Conservation (phyloP, 257 asterid genomes). For the Solanum corneliomulleri region DNA sequence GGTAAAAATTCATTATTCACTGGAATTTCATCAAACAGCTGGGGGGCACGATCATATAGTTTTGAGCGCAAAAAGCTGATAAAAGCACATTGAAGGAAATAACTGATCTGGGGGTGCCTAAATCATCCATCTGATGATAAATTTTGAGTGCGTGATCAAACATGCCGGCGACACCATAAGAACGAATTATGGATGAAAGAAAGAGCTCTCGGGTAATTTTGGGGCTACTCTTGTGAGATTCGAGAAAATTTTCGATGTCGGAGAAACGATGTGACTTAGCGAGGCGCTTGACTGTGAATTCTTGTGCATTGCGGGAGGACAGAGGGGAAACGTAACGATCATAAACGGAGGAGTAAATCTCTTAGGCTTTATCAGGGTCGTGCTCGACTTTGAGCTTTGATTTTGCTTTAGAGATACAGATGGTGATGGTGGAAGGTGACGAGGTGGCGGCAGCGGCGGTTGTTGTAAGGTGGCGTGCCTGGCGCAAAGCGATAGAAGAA, state of each 20-base stretch:
- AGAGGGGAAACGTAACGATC: conserved; percentile 28
- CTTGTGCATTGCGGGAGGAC: conserved; percentile 62
- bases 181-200: conserved; percentile 60
- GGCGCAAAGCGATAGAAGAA: background rate
- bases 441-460: background rate
- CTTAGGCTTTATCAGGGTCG: conserved; percentile 67
- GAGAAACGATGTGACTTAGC: conserved; percentile 53
- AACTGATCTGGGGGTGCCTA: conserved; percentile 63
- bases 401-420: conserved; percentile 45
- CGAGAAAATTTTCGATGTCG: conserved; percentile 57
- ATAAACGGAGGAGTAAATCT: conserved; percentile 55
- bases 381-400: conserved; percentile 24
- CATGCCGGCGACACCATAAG: conserved; percentile 74
- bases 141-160: conserved; percentile 49
- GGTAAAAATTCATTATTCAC: conserved; percentile 40
- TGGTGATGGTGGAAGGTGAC: background rate
- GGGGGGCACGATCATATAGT: conserved; percentile 37
- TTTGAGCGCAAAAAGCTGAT: conserved; percentile 31
- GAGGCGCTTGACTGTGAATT: conserved; percentile 60
- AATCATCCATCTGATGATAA: conserved; percentile 46
- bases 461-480: background rate
- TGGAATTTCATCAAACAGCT: conserved; percentile 48
- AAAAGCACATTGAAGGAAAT: conserved; percentile 66
- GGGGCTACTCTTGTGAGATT: conserved; percentile 58
- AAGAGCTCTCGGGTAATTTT: conserved; percentile 54